Evolutionary conservation across 306 rosid species (phyloP).

Genomic region (Vigna angularis): DNA sequence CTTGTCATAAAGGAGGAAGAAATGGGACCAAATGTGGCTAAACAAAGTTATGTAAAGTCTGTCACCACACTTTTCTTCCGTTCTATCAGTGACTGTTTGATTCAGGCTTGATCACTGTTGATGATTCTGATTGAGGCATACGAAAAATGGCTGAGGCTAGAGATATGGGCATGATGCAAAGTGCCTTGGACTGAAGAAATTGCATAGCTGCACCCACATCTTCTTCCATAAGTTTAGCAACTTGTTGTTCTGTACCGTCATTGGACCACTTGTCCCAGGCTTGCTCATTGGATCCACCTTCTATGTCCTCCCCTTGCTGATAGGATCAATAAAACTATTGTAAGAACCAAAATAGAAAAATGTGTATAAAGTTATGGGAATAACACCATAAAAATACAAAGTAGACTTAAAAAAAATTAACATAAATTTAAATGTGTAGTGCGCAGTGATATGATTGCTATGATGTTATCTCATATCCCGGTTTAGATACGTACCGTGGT

Average conservation of each 20-base stretch:
- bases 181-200: slow-evolving; percentile 95
- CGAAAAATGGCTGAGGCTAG: slow-evolving; percentile 92
- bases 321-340: slow-evolving; percentile 5
- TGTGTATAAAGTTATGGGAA: neutral
- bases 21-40: neutral
- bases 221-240: slow-evolving; percentile 98
- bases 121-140: slow-evolving; percentile 70
- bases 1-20: slow-evolving; percentile 35
- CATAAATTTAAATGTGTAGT: neutral
- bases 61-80: slow-evolving; percentile 10
- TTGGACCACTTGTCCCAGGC: slow-evolving; percentile 97
- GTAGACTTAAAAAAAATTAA: neutral
- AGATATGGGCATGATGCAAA: slow-evolving; percentile 97
- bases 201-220: slow-evolving; percentile 99
- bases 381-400: neutral
- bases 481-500: neutral
- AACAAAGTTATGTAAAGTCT: slow-evolving; percentile 32
- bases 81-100: slow-evolving; percentile 71
- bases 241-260: slow-evolving; percentile 94
- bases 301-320: slow-evolving; percentile 71
- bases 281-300: slow-evolving; percentile 63
- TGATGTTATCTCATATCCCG: slow-evolving; percentile 5
- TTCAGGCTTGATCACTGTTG: slow-evolving; percentile 73
- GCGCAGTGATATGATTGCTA: neutral
- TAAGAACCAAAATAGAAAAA: neutral